phyloP scores from a whole-genome alignment of 805 yeast species.

The Maudiozyma saulgeensis region DNA sequence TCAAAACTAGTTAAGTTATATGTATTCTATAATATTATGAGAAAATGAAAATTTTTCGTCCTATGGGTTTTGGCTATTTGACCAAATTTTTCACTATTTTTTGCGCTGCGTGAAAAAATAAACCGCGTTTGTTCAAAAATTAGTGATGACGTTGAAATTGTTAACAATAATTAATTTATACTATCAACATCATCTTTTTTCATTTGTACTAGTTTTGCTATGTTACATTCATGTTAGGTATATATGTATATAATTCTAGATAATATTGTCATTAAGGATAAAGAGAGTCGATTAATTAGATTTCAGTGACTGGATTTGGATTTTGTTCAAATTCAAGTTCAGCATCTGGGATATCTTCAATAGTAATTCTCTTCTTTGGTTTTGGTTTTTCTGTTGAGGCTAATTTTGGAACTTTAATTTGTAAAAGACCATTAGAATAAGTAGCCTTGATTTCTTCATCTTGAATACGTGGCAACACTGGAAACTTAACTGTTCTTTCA shows the following conservation, averaged over 20 bases:
- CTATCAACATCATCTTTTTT: no score
- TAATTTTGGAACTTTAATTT: slow-evolving; percentile 41
- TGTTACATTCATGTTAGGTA: no score
- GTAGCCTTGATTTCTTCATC: slow-evolving; percentile 48
- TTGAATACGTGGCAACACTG: slow-evolving; percentile 41
- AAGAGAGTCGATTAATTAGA: slow-evolving; percentile 12
- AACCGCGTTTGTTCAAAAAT: no score
- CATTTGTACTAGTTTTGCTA: no score
- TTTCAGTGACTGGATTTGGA: slow-evolving; percentile 35
- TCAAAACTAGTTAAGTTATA: no score
- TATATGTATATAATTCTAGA: neutral
- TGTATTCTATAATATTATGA: no score
- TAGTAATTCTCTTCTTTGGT: slow-evolving; percentile 37
- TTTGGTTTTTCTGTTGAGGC: slow-evolving; percentile 28
- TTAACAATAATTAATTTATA: no score
- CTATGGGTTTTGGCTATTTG: no score
- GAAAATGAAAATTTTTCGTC: no score
- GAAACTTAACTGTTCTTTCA: slow-evolving; percentile 48
- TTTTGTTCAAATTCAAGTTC: slow-evolving; percentile 38
- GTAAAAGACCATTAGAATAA: slow-evolving; percentile 45
- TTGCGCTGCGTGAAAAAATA: no score
- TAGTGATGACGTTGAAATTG: no score
- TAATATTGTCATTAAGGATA: neutral
- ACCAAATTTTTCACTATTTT: no score
- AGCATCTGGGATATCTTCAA: slow-evolving; percentile 42